Base-by-base conservation (phyloP, 495 filamentous ascomycete genomes). In the Emericellopsis terricola region DNA sequence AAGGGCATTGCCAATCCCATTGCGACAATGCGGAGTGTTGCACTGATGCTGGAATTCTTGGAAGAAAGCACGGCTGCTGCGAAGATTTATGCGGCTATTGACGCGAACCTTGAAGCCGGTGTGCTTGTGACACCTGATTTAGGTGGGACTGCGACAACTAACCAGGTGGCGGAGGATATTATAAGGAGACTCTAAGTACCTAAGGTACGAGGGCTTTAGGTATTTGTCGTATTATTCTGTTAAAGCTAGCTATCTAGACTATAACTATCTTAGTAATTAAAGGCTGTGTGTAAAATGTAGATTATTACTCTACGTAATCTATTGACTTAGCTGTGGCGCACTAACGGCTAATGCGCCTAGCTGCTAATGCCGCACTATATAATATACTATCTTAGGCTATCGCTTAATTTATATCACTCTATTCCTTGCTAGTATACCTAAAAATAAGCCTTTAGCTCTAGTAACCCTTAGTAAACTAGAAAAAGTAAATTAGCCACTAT, bases 11-110 rank as follows among this genome's bases (percentile, higher is more conserved):
- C 89, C 44, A 96, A 99, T 60, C 89, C 89, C 30, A 83, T 99
- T 50, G 89, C 89, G 28, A 99, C 86, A 13, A 67, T 96, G 42
- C 66, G 89, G 52, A 89, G 80, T 55, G 76, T 85, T 15, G 89
- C 77, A 28, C 65, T 94, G 47, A 94, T 96, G 86, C 65, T 99
- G 41, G 87, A 94, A 64, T 99, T 99, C 57, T 53, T 94, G 43
- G 71, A 77, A 15, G 77, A 93, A 64, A 73, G 78, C 52, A 62
- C 68, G 40, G 89, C 89, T 11, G 91, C 89, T 8, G 83, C 75
- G 8, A 73, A 64, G 65, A 86, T 99, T 41, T 92, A 96, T 49
- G 59, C 69, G 37, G 91, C 87, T 19, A 86, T 96, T 28, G 91
- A 99, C 59, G 85, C 59, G 20, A 93, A 86, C 59, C 58, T 99